Conservation (phyloP, 177 flowering plant genomes). For the Vitis hybrid region DNA sequence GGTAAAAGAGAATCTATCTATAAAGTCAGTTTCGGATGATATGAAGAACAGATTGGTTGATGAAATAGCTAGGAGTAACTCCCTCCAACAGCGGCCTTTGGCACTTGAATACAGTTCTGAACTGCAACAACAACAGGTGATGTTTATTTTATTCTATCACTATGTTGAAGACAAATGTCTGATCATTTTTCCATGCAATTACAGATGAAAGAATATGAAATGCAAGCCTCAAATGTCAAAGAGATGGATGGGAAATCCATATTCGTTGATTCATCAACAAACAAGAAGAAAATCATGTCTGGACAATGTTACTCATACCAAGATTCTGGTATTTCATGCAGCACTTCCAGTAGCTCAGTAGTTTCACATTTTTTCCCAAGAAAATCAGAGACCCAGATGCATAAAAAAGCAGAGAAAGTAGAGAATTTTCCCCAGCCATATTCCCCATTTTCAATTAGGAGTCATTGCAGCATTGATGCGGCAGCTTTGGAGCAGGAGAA, state of each 20-base stretch:
- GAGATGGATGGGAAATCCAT: slow-evolving; percentile 13
- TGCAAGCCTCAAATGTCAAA: neutral
- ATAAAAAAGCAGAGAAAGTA: slow-evolving; percentile 1
- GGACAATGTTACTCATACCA: neutral
- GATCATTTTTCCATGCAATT: neutral
- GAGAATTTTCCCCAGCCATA: neutral
- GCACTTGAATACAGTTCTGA: slow-evolving; percentile 44
- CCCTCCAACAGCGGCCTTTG: slow-evolving; percentile 29
- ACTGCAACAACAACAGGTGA: slow-evolving; percentile 34
- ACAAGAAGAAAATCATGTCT: neutral
- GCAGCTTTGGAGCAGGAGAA: neutral
- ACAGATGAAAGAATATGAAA: slow-evolving; percentile 10
- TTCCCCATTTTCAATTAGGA: slow-evolving; percentile 1
- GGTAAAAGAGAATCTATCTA: slow-evolving; percentile 53
- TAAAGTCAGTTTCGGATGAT: slow-evolving; percentile 49
- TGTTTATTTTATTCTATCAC: neutral
- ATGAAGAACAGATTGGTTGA: slow-evolving; percentile 53
- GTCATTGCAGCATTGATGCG: neutral
- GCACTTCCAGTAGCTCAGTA: slow-evolving; percentile 10
- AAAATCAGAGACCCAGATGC: slow-evolving; percentile 2
- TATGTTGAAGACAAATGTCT: neutral
- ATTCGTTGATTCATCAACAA: slow-evolving; percentile 9
- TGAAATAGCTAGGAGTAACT: slow-evolving; percentile 51
- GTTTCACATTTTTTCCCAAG: slow-evolving; percentile 9
- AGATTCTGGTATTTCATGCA: neutral